Base-by-base conservation (phyloP, 768 basidiomycete genomes). In the Pulveroboletus sp. region DNA sequence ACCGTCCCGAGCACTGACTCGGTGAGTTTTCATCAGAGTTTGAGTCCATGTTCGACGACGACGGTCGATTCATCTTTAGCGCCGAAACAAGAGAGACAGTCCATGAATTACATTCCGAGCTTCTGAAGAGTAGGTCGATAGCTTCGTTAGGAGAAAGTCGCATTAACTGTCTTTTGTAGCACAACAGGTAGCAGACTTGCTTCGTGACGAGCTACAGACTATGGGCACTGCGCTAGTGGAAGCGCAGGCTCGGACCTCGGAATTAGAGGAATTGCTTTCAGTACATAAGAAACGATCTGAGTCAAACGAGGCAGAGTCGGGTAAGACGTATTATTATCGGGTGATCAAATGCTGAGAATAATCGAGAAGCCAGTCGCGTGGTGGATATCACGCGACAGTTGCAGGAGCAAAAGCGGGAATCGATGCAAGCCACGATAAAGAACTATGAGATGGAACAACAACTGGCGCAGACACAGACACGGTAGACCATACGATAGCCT, bases 111-210 rank as follows among this genome's bases (percentile, higher is more conserved):
- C 68, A 64, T 39, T 59, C 52, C 21, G 70, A 73, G 43, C 70
- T 72, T 55, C 55, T 45, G 29, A 68, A 60, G 53, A 64, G 72
- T 73, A 57, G 13, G 64, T 56, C 29, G 12, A 21, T 20, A 5
- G 42, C n/a, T 50, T 33, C 37, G 10, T 32, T 38, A 23, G 20
- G 38, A 27, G 10, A 33, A 7, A 33, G 38, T 27, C 31, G 16
- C 29, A 31, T 42, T 36, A 51, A 52, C 41, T 19, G 32, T 50
- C 19, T 51, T 49, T 48, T 45, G 38, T 32, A 78, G 76, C 74
- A n/a, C 69, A 74, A 47, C 74, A 78, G 61, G 76, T 78, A 33
- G 66, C 71, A 24, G 74, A 77, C 42, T 55, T 78, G n/a, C 66
- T 77, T 6, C 75, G 76, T 13, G 74, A 76, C 41, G 73, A 74